Evolutionary conservation across 2,329 filamentous ascomycete genomes (phyloP).

Genomic region (Scytalidium sp.): DNA sequence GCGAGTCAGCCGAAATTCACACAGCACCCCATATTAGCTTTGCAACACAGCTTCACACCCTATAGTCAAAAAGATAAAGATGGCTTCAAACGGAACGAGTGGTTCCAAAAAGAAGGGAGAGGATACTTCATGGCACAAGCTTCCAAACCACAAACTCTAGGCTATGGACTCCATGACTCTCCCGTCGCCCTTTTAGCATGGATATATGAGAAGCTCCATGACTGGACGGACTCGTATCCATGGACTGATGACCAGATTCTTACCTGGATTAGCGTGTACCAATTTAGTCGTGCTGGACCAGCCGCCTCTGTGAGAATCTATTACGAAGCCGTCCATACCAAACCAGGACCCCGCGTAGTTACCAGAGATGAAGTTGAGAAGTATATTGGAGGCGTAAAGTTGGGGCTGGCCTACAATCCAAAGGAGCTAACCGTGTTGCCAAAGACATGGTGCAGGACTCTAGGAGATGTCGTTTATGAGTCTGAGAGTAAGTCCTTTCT

Average conservation of each 20-base stretch:
- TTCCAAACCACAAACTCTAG: slow-evolving; percentile 71
- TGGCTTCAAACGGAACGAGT: slow-evolving; percentile 44
- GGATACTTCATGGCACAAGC: slow-evolving; percentile 59
- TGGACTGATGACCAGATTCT: slow-evolving; percentile 77
- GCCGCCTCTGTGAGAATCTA: slow-evolving; percentile 69
- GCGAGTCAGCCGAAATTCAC: slow-evolving; percentile 46
- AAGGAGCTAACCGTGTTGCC: slow-evolving; percentile 54
- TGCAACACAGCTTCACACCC: slow-evolving; percentile 52
- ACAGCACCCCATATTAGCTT: slow-evolving; percentile 52
- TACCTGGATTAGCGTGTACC: slow-evolving; percentile 73
- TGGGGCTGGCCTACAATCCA: slow-evolving; percentile 56
- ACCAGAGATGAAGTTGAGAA: slow-evolving; percentile 23
- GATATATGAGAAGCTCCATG: slow-evolving; percentile 78
- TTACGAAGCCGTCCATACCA: slow-evolving; percentile 58
- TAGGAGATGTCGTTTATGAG: slow-evolving; percentile 60
- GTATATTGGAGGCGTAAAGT: slow-evolving; percentile 29
- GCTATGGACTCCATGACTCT: slow-evolving; percentile 65
- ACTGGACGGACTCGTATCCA: slow-evolving; percentile 69
- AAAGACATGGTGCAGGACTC: slow-evolving; percentile 51
- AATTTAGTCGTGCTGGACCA: slow-evolving; percentile 66
- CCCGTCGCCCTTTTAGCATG: slow-evolving; percentile 71
- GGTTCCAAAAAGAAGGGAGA: slow-evolving; percentile 53
- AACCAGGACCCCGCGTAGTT: slow-evolving; percentile 14
- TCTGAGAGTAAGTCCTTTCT: slow-evolving; percentile 16
- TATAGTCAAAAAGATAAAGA: slow-evolving; percentile 48